Percentiles rank a stretch among this genome's conserved stretches.
These are phyloP conservation scores for Falciphora oryzae DNA, from an alignment of 2,329 filamentous ascomycete species.

Conservation along the genomic window DNA sequence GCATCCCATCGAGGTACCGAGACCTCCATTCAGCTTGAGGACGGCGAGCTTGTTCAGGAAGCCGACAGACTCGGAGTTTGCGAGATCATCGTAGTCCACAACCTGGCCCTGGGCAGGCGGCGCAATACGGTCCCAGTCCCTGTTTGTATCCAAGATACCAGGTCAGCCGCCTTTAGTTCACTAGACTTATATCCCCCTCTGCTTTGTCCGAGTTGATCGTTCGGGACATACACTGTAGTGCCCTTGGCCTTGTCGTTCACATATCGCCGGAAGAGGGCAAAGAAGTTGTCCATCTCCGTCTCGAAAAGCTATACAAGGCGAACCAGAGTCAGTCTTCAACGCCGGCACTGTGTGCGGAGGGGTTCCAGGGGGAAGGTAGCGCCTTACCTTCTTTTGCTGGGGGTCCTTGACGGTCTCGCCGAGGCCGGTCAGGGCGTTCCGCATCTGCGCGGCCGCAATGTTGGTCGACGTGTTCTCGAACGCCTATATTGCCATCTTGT, in stretches of 20 bases:
- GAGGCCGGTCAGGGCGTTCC: conserved; percentile 90
- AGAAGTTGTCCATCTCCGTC: conserved; percentile 99
- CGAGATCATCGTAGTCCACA: conserved; percentile 85
- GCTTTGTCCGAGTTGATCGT: not conserved
- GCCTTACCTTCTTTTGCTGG: conserved; percentile 69
- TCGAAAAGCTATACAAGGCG: conserved; percentile 67
- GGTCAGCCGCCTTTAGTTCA: not conserved
- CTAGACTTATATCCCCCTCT: not conserved
- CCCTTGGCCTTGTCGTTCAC: conserved; percentile 99
- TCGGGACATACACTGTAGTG: conserved; percentile 64
- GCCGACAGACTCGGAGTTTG: conserved; percentile 82
- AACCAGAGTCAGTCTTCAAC: conserved; percentile 9
- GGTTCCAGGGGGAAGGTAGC: conserved; percentile 17
- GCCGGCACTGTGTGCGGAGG: not conserved
- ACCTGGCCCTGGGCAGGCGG: conserved; percentile 92
- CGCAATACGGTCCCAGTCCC: conserved; percentile 94
- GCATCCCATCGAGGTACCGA: conserved; percentile 99
- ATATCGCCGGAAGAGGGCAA: conserved; percentile 95
- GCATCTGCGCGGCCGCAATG: conserved; percentile 97
- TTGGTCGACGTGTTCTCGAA: conserved; percentile 99
- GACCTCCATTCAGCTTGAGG: conserved; percentile 97
- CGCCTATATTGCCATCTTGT: conserved; percentile 51
- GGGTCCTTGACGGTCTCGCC: conserved; percentile 84
- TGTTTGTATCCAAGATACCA: conserved; percentile 26
- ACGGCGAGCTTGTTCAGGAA: conserved; percentile 98